A percentile compares a stretch with the other conserved stretches of the same genome.
Conservation (phyloP, 192 early-diverging fungal species). For the Dissophora globulifera region DNA sequence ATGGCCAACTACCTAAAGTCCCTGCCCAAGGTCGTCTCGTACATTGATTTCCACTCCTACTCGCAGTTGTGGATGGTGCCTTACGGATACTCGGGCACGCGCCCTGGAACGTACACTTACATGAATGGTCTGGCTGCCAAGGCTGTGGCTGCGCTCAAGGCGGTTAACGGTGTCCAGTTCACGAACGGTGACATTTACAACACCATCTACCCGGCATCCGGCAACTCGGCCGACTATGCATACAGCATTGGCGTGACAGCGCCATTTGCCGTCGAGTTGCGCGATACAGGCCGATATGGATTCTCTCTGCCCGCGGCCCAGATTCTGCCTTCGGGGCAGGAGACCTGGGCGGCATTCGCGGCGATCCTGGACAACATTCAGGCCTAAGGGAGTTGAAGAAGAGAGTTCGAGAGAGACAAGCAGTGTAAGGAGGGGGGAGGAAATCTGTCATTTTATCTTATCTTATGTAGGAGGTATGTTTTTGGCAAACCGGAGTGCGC, state of each 20-base stretch:
- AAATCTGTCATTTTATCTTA: not conserved
- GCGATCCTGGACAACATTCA: conserved; percentile 44
- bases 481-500: too few species aligned
- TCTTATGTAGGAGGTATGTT: too few species aligned
- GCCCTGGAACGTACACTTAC: conserved; percentile 35
- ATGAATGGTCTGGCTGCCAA: conserved; percentile 30
- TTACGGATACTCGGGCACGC: conserved; percentile 40
- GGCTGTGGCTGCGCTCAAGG: conserved; percentile 23
- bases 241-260: conserved; percentile 50
- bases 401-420: too few species aligned
- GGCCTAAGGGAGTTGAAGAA: conserved; percentile 3
- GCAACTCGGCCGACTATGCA: conserved; percentile 64
- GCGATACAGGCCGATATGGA: conserved; percentile 41
- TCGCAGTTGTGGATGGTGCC: conserved; percentile 62
- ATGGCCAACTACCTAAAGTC: conserved; percentile 56
- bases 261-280: conserved; percentile 41
- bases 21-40: conserved; percentile 51
- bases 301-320: conserved; percentile 39
- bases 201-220: conserved; percentile 63
- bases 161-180: conserved; percentile 54
- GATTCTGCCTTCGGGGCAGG: conserved; percentile 32
- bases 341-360: conserved; percentile 44
- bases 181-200: conserved; percentile 56
- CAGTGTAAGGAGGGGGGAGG: not conserved
- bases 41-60: conserved; percentile 66